A percentile compares a stretch with the other conserved stretches of the same genome.
Evolutionary conservation across 192 early-diverging fungal genomes (phyloP).

Genomic region (Coemansia umbellata): DNA sequence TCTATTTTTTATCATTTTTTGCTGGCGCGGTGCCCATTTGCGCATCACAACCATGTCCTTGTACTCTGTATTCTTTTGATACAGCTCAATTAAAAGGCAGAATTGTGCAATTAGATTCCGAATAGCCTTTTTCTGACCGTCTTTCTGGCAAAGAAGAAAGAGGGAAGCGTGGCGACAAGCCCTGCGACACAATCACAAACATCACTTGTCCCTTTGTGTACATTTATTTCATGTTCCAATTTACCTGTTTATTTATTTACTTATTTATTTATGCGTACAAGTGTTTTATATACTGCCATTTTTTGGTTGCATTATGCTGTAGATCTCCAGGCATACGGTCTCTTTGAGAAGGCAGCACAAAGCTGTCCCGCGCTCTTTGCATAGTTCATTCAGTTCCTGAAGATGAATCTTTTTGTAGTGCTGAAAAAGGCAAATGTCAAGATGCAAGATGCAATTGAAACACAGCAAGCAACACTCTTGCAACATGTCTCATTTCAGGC

Average conservation of each 20-base stretch:
- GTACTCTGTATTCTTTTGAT: too few relatives aligned
- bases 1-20: background rate
- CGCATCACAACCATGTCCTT: too few relatives aligned
- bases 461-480: too few relatives aligned
- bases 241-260: conserved; percentile 7
- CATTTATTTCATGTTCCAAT: conserved; percentile 1
- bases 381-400: background rate
- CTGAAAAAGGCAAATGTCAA: too few relatives aligned
- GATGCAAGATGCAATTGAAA: too few relatives aligned
- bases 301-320: conserved; percentile 12
- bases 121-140: background rate
- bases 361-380: conserved; percentile 33
- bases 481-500: too few relatives aligned
- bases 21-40: background rate
- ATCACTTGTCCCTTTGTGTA: background rate
- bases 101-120: background rate
- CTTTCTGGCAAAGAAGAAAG: too few relatives aligned
- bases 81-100: too few relatives aligned
- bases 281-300: too few relatives aligned
- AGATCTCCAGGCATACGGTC: conserved; percentile 45
- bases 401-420: too few relatives aligned
- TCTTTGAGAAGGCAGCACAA: conserved; percentile 40
- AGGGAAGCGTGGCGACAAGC: background rate
- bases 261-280: conserved; percentile 1
- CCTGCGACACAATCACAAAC: background rate